A percentile compares a stretch with the other conserved stretches of the same genome.
These are phyloP conservation scores for Zea luxurians DNA, from an alignment of 176 grass and related monocot species.

Conservation along the genomic window DNA sequence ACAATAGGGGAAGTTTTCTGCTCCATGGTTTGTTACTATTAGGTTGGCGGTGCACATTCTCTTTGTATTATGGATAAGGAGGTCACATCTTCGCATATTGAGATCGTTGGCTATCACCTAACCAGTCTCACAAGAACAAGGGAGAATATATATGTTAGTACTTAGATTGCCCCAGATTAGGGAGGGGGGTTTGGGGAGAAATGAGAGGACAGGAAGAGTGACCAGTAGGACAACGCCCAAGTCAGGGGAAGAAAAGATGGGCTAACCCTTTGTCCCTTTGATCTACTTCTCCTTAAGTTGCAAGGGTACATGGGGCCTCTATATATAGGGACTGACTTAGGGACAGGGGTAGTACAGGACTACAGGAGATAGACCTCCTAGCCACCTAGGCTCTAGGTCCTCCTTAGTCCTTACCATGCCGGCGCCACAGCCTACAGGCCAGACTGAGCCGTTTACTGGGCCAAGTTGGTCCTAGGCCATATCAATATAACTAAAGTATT, in stretches of 20 bases:
- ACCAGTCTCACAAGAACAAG: slow-evolving; percentile 25
- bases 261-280: neutral
- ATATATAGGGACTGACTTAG: neutral
- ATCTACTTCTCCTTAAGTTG: neutral
- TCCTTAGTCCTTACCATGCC: neutral
- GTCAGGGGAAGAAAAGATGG: neutral
- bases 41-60: slow-evolving; percentile 91
- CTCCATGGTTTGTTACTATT: slow-evolving; percentile 93
- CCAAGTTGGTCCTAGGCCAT: neutral
- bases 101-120: slow-evolving; percentile 89
- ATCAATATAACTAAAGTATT: neutral
- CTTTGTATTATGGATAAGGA: slow-evolving; percentile 94
- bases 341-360: neutral
- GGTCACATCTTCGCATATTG: slow-evolving; percentile 83
- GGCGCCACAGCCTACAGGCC: neutral
- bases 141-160: slow-evolving; percentile 5
- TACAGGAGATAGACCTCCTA: neutral
- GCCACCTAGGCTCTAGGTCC: neutral
- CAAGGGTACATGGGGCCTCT: neutral
- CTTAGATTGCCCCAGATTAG: neutral
- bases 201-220: neutral
- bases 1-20: slow-evolving; percentile 77
- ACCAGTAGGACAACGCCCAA: neutral
- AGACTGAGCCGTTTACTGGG: neutral
- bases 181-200: neutral